Percentiles rank a stretch among this genome's conserved stretches.
phyloP scores from a whole-genome alignment of 768 basidiomycete genomes.

The Coprinopsis strossmayeri region DNA sequence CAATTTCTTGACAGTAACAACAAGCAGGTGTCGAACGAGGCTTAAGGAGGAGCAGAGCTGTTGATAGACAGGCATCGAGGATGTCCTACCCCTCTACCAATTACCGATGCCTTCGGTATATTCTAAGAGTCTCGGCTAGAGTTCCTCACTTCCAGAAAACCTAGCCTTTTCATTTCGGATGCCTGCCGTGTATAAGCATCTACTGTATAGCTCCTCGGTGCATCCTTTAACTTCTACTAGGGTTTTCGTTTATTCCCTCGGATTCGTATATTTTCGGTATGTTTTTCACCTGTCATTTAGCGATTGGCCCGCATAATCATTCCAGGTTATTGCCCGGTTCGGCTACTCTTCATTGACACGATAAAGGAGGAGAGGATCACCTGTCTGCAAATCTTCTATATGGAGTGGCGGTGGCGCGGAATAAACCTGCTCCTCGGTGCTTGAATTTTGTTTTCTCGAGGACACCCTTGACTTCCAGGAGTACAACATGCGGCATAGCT shows the following conservation, averaged over 20 bases:
- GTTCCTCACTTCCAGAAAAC: not conserved
- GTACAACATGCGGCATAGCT: not conserved
- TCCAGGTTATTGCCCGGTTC: no score
- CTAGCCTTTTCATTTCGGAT: not conserved
- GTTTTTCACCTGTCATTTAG: not conserved
- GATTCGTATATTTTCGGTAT: not conserved
- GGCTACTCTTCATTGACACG: no score
- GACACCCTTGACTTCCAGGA: not conserved
- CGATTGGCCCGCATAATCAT: not conserved
- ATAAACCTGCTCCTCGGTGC: not conserved
- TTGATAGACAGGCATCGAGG: no score
- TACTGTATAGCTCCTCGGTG: not conserved
- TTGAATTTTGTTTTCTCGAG: not conserved
- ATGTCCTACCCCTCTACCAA: not conserved
- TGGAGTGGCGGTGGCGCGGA: not conserved
- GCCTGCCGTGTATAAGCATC: not conserved
- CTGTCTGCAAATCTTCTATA: not conserved
- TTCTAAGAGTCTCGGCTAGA: not conserved
- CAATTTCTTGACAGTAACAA: no score
- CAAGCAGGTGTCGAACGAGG: no score
- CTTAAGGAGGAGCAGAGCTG: no score
- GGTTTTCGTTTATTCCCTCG: not conserved
- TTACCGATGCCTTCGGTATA: not conserved
- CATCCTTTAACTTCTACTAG: not conserved
- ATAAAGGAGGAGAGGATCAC: not conserved